Evolutionary conservation across 1,284 basidiomycete species (phyloP).

Genomic region (Polyporus tsugae): DNA sequence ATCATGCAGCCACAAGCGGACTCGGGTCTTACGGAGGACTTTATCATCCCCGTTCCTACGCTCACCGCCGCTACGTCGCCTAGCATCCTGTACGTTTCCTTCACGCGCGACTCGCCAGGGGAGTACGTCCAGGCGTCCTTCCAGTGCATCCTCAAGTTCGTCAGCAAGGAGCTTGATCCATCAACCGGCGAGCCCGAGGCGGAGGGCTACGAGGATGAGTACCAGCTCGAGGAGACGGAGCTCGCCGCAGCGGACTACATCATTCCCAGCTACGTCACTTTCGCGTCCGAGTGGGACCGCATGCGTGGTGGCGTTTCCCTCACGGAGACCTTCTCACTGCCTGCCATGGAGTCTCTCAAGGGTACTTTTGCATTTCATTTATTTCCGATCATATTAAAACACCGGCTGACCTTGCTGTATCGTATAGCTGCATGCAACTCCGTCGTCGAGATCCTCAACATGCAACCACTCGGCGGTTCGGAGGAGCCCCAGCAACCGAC

Average conservation of each 20-base stretch:
- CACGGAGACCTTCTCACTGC: slow-evolving; percentile 95
- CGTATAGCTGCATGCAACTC: slow-evolving; percentile 88
- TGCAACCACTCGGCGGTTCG: slow-evolving; percentile 95
- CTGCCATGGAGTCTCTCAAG: slow-evolving; percentile 93
- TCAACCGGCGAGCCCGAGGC: slow-evolving; percentile 96
- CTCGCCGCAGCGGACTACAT: slow-evolving; percentile 95
- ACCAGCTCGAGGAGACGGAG: slow-evolving; percentile 96
- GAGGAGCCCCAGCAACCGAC: slow-evolving; percentile 84
- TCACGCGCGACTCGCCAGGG: slow-evolving; percentile 82
- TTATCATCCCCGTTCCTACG: slow-evolving; percentile 88
- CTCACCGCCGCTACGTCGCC: slow-evolving; percentile 78
- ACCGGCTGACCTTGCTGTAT: slow-evolving; percentile 1
- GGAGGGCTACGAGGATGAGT: slow-evolving; percentile 99
- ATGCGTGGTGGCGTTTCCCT: slow-evolving; percentile 77
- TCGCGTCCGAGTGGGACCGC: slow-evolving; percentile 95
- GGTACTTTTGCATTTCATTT: slow-evolving; percentile 57
- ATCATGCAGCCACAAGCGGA: slow-evolving; percentile 87
- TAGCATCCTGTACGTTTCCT: slow-evolving; percentile 92
- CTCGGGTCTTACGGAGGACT: slow-evolving; percentile 88
- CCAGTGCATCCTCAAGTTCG: slow-evolving; percentile 93
- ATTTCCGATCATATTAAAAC: neutral
- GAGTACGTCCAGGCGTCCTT: slow-evolving; percentile 90
- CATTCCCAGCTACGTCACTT: slow-evolving; percentile 90
- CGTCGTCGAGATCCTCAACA: slow-evolving; percentile 92
- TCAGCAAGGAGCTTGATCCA: slow-evolving; percentile 98